Percentiles rank a stretch among this genome's conserved stretches.
phyloP scores from a whole-genome alignment of 1,284 basidiomycete species.

The Moniliella sp. region DNA sequence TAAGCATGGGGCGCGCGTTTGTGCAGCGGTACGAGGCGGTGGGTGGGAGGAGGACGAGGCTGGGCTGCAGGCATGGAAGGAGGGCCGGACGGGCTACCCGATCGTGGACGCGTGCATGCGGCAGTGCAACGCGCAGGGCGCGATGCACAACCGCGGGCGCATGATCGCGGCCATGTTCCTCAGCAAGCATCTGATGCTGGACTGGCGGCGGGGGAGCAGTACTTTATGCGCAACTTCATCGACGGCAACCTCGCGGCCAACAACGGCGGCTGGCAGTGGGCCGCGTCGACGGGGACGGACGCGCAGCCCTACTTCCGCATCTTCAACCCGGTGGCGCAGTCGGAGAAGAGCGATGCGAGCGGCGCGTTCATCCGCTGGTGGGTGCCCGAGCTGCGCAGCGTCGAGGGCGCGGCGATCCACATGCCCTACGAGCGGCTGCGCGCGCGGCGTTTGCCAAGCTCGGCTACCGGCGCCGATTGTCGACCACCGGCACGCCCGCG shows the following conservation, averaged over 20 bases:
- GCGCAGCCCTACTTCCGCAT: conserved; percentile 45
- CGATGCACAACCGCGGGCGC: conserved; percentile 43
- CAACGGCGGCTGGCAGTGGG: conserved; percentile 45
- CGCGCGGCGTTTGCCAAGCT: conserved; percentile 46
- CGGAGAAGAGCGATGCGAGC: conserved; percentile 50
- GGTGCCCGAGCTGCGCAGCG: conserved; percentile 57
- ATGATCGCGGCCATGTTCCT: conserved; percentile 40
- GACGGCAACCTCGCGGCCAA: conserved; percentile 74
- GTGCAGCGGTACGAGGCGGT: conserved; percentile 55
- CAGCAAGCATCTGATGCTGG: conserved; percentile 52
- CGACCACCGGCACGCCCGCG: conserved; percentile 52
- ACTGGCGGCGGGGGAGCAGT: conserved; percentile 62
- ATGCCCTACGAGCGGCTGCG: conserved; percentile 44
- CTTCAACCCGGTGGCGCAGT: conserved; percentile 38
- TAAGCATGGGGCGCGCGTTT: conserved; percentile 43
- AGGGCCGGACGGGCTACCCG: conserved; percentile 65
- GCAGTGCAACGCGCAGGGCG: conserved; percentile 53
- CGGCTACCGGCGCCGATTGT: conserved; percentile 63
- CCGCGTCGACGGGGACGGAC: conserved; percentile 41
- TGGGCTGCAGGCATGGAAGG: conserved; percentile 61
- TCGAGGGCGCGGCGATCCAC: conserved; percentile 46
- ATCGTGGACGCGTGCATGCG: conserved; percentile 79
- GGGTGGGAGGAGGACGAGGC: conserved; percentile 39
- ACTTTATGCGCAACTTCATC: conserved; percentile 67
- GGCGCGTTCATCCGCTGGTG: conserved; percentile 70